Conservation (phyloP, 1,284 basidiomycete genomes). For the Rhodotorula sp. region DNA sequence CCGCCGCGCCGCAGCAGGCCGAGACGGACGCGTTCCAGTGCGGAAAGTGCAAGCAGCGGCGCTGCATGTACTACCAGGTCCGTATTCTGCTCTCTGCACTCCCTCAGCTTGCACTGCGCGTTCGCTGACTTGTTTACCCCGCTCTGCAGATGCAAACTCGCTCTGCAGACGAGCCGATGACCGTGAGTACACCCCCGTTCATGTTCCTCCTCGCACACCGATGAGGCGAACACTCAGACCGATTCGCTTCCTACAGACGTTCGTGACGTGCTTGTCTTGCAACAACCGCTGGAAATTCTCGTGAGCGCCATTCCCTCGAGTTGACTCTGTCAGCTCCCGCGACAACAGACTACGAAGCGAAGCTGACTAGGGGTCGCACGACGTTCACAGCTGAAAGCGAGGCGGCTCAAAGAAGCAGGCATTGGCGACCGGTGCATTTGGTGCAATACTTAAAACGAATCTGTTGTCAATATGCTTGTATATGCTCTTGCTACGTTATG, state of each 20-base stretch:
- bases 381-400: too few species aligned
- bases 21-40: slow-evolving; percentile 99
- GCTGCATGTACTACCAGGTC: slow-evolving; percentile 82
- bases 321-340: not conserved
- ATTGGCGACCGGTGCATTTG: too few species aligned
- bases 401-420: too few species aligned
- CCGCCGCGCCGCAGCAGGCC: slow-evolving; percentile 75
- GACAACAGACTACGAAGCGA: too few species aligned
- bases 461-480: too few species aligned
- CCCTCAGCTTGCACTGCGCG: too few species aligned
- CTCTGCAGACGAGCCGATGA: slow-evolving; percentile 93
- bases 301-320: slow-evolving; percentile 46
- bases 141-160: slow-evolving; percentile 78
- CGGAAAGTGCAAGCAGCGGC: slow-evolving; percentile 74
- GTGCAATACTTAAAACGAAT: too few species aligned
- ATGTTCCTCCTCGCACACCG: not conserved
- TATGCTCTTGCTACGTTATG: too few species aligned
- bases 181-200: slow-evolving; percentile 25
- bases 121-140: too few species aligned
- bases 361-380: too few species aligned
- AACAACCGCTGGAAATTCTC: slow-evolving; percentile 69
- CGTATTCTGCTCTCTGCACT: too few species aligned
- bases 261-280: slow-evolving; percentile 64
- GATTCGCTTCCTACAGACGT: slow-evolving; percentile 53
- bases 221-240: slow-evolving; percentile 14